Conservation (phyloP, 2,329 filamentous ascomycete genomes). For the Paramyrothecium sp. region DNA sequence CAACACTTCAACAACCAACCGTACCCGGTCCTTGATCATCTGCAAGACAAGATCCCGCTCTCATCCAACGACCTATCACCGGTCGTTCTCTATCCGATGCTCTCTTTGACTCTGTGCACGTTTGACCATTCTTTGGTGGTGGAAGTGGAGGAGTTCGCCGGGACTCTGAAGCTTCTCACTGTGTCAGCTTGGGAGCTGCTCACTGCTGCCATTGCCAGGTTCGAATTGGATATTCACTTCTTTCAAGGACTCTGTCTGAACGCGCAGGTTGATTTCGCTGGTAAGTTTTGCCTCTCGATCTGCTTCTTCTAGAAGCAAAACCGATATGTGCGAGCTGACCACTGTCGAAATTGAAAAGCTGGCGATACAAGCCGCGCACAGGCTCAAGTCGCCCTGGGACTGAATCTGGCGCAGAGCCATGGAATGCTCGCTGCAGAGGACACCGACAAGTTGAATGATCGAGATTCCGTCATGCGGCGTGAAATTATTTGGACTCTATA, state of each 20-base stretch:
- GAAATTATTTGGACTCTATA: not conserved
- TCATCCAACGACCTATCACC: not conserved
- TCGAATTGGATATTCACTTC: not conserved
- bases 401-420: not conserved
- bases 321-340: not conserved
- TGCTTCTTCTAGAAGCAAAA: not conserved
- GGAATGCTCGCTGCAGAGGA: not conserved
- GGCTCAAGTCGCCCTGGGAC: not conserved
- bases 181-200: not conserved
- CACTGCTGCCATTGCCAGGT: not conserved
- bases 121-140: not conserved
- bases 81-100: not conserved
- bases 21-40: not conserved
- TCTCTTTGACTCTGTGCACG: not conserved
- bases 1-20: not conserved
- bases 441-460: not conserved
- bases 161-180: not conserved
- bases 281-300: not conserved
- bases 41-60: not conserved
- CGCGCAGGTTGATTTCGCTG: not conserved
- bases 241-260: not conserved
- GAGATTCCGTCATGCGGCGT: not conserved
- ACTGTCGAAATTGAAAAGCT: not conserved
- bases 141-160: not conserved
- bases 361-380: not conserved